phyloP scores from a whole-genome alignment of 345 rosid genomes.

The Gossypium raimondii region DNA sequence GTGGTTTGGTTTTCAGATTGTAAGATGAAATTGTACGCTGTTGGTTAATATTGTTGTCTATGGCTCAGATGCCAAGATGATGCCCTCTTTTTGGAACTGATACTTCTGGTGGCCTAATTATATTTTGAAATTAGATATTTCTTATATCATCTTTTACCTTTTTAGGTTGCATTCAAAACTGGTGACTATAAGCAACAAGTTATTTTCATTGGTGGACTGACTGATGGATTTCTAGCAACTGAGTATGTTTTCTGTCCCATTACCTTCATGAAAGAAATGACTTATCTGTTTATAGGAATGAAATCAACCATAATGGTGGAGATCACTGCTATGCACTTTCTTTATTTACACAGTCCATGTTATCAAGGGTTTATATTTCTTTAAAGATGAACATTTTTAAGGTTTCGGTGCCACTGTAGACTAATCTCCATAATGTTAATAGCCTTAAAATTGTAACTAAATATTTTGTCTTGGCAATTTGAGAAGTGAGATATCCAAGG shows the following conservation, averaged over 20 bases:
- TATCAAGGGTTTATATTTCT: neutral
- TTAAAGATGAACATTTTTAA: constrained; percentile 2
- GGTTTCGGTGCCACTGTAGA: neutral
- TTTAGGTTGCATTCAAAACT: constrained; percentile 89
- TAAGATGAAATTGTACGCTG: neutral
- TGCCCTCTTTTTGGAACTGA: neutral
- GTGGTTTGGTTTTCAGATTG: neutral
- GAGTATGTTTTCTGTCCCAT: constrained; percentile 50
- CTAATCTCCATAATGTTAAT: neutral
- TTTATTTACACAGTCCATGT: constrained; percentile 5
- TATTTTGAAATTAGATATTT: neutral
- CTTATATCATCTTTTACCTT: constrained; percentile 15
- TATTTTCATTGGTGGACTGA: constrained; percentile 81
- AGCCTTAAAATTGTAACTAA: neutral
- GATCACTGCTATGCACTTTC: neutral
- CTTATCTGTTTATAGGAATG: constrained; percentile 1
- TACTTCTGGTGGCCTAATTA: constrained; percentile 4
- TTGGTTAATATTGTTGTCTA: neutral
- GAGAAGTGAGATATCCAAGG: neutral
- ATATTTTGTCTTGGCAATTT: neutral
- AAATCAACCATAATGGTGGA: neutral
- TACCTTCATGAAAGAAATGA: neutral
- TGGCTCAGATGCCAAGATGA: constrained; percentile 12
- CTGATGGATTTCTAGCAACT: constrained; percentile 83
- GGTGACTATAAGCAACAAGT: constrained; percentile 90